A percentile compares a stretch with the other conserved stretches of the same genome.
Evolutionary conservation across 495 filamentous ascomycete species (phyloP).

Genomic region (Tetracladium setigerum): DNA sequence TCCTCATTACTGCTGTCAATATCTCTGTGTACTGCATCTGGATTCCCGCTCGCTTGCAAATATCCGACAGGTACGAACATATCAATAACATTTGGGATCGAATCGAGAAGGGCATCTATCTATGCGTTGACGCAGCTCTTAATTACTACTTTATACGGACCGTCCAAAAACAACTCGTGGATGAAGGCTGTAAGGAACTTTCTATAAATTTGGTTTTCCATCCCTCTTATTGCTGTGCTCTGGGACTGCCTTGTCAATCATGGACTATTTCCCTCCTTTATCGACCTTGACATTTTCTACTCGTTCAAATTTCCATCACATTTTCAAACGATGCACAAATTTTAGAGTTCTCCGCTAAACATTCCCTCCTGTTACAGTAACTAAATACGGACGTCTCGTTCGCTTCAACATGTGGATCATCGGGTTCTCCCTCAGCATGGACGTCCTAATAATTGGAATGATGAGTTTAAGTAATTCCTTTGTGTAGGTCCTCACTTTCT

Average conservation of each 20-base stretch:
- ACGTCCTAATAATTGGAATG: constrained; percentile 7
- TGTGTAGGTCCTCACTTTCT: not conserved
- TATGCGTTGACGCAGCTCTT: constrained; percentile 11
- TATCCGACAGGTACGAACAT: constrained; percentile 11
- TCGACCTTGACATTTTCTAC: no score
- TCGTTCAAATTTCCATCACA: no score
- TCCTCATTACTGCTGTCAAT: not conserved
- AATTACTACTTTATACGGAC: constrained; percentile 18
- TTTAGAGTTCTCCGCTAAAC: not conserved
- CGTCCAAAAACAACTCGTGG: constrained; percentile 6
- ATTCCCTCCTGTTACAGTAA: not conserved
- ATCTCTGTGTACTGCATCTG: constrained; percentile 40
- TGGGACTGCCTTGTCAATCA: no score
- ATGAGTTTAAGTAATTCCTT: constrained; percentile 8
- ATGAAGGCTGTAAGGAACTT: not conserved
- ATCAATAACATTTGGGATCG: constrained; percentile 14
- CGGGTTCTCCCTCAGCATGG: constrained; percentile 12
- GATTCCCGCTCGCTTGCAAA: constrained; percentile 37
- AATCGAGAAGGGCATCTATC: constrained; percentile 11
- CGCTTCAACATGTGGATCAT: constrained; percentile 17
- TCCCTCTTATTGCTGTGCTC: no score
- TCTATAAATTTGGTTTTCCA: no score
- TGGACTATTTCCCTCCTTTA: no score
- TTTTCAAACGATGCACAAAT: no score
- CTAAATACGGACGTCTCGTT: constrained; percentile 12